Percentiles rank a stretch among this genome's conserved stretches.
Evolutionary conservation across 2,329 filamentous ascomycete species (phyloP).

Genomic region (Xylariaceae sp.): DNA sequence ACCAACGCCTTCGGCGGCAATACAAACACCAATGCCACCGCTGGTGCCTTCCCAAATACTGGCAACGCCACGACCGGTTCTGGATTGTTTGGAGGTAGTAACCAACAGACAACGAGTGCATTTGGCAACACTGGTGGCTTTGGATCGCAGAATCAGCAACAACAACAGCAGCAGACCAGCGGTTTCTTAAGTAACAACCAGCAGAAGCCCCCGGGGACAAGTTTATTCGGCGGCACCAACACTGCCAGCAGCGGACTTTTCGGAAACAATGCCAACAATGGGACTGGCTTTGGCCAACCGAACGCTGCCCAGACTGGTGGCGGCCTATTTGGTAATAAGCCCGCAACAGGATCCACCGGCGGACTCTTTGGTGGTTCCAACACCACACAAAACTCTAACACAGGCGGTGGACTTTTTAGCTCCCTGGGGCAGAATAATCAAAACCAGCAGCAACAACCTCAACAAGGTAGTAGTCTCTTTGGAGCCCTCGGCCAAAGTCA

Average conservation of each 20-base stretch:
- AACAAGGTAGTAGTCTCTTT: slow-evolving; percentile 43
- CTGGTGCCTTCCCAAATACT: slow-evolving; percentile 33
- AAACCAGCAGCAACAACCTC: slow-evolving; percentile 35
- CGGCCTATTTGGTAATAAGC: slow-evolving; percentile 41
- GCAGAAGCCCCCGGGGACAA: slow-evolving; percentile 35
- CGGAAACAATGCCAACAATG: slow-evolving; percentile 33
- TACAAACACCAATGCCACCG: slow-evolving; percentile 21
- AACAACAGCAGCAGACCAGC: slow-evolving; percentile 38
- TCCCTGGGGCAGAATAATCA: slow-evolving; percentile 33
- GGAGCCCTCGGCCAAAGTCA: slow-evolving; percentile 46
- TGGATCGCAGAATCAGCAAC: slow-evolving; percentile 32
- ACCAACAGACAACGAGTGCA: slow-evolving; percentile 27
- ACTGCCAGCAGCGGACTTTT: slow-evolving; percentile 38
- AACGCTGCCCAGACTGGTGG: slow-evolving; percentile 23
- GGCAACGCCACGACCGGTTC: slow-evolving; percentile 23
- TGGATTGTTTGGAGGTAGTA: slow-evolving; percentile 28
- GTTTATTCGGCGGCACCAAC: slow-evolving; percentile 36
- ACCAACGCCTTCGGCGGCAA: slow-evolving; percentile 32
- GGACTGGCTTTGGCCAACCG: slow-evolving; percentile 28
- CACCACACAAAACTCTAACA: slow-evolving; percentile 32
- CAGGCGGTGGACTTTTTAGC: slow-evolving; percentile 50
- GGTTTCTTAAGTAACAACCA: slow-evolving; percentile 36
- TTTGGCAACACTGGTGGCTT: slow-evolving; percentile 33
- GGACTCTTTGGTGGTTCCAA: slow-evolving; percentile 41
- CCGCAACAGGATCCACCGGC: slow-evolving; percentile 28